Conservation (phyloP, 148 eudicot species). For the Dianthus caryophyllus region DNA sequence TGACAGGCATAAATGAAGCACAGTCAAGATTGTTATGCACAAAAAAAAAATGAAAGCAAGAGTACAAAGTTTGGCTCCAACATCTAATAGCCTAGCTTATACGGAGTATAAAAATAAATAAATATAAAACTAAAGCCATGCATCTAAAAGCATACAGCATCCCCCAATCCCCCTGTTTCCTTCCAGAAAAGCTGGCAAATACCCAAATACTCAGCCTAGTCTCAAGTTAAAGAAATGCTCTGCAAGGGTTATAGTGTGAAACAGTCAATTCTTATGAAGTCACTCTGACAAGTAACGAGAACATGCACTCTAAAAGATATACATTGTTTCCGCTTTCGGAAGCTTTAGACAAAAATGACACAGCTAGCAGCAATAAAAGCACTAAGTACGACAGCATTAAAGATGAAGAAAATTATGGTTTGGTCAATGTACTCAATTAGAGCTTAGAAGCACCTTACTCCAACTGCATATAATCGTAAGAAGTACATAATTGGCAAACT, state of each 20-base stretch:
- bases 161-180: background rate
- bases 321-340: conserved; percentile 6
- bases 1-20: conserved; percentile 7
- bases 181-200: background rate
- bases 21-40: background rate
- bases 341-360: background rate
- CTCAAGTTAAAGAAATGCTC: background rate
- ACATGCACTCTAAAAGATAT: background rate
- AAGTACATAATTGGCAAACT: background rate
- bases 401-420: conserved; percentile 6
- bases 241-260: no score
- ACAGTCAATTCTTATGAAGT: no score
- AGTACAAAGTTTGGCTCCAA: background rate
- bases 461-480: conserved; percentile 5
- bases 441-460: conserved; percentile 2
- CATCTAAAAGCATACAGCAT: background rate
- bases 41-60: background rate
- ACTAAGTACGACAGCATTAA: background rate
- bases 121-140: no score
- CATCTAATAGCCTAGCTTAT: background rate
- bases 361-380: conserved; percentile 5
- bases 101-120: background rate
- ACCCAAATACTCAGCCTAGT: background rate
- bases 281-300: background rate
- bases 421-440: background rate